Base-by-base conservation (phyloP, 805 yeast species). In the Saturnispora quitensis region DNA sequence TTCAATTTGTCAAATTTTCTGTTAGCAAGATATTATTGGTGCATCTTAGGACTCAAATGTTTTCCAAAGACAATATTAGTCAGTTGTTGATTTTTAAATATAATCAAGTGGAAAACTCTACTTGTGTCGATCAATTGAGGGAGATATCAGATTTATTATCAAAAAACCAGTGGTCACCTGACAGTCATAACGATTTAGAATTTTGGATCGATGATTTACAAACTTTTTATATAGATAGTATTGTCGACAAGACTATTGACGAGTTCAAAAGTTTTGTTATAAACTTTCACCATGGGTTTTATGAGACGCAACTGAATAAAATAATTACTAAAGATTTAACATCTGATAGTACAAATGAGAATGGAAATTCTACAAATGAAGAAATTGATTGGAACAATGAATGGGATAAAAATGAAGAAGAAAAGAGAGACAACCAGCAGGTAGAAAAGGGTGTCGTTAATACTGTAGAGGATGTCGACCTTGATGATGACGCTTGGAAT, bases 201-300 rank as follows among this genome's bases (percentile, higher is more conserved):
- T 65, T 65, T 48, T 66, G 70, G 70, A 59, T 62, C 9, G 68
- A 64, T 40, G 68, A 66, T 50, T 51, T 64, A 8, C 52, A 57
- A 2, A 62, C 47, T 25, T 62, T 63, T 22, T 66, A 69, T 68
- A 53, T 64, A 2, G 55, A 55, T 27, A 60, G 55, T 27, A 50
- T 65, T 31, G 56, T 58, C 22, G 63, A 62, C 27, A 45, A 52
- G 24, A 51, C 65, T 2, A 60, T 65, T 13, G 65, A 65, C 43
- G 55, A 56, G 8, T 45, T 66, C 34, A 66, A 65, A 43, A 47
- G 36, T 3, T 36, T 65, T 57, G 60, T 42, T 9, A 55, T 20
- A 53, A 54, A n/a, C 43, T 56, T 47, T 43, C 49, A 47, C 6
- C 50, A 48, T 15, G 55, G 48, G 2, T 56, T 50, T 18, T 58